These are phyloP conservation scores for Corchorus capsularis DNA, from an alignment of 345 rosid genomes.

Conservation along the genomic window DNA sequence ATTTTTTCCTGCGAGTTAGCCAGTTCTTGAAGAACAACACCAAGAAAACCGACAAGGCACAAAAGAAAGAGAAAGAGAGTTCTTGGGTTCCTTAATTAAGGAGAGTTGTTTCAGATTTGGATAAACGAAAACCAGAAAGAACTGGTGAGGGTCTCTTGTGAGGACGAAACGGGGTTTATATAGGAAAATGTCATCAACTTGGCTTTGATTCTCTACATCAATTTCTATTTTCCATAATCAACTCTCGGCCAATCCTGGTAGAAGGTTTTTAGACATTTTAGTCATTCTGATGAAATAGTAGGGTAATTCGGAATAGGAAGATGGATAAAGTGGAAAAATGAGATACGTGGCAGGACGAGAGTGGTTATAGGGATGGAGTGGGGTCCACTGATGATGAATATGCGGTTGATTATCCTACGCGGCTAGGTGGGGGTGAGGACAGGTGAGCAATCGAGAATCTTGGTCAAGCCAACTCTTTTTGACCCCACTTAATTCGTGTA, in stretches of 20 bases:
- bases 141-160: neutral
- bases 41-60: neutral
- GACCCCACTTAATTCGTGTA: constrained; percentile 1
- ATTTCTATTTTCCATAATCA: neutral
- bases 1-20: constrained; percentile 52
- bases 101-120: neutral
- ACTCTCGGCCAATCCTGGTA: neutral
- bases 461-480: constrained; percentile 20
- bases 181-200: constrained; percentile 12
- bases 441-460: neutral
- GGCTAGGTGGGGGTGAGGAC: constrained; percentile 6
- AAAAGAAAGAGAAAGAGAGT: too few relatives aligned
- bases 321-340: neutral
- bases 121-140: constrained; percentile 10
- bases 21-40: constrained; percentile 57
- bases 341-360: neutral
- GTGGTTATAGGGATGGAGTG: neutral
- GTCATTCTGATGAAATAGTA: neutral
- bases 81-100: neutral
- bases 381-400: neutral
- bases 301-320: neutral
- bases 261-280: neutral
- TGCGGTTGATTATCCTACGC: neutral
- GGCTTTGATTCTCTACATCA: constrained; percentile 3
- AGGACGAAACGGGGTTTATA: constrained; percentile 8